Evolutionary conservation across 202 grass and related monocot species (phyloP).

Genomic region (Miscanthus sacchariflorus): DNA sequence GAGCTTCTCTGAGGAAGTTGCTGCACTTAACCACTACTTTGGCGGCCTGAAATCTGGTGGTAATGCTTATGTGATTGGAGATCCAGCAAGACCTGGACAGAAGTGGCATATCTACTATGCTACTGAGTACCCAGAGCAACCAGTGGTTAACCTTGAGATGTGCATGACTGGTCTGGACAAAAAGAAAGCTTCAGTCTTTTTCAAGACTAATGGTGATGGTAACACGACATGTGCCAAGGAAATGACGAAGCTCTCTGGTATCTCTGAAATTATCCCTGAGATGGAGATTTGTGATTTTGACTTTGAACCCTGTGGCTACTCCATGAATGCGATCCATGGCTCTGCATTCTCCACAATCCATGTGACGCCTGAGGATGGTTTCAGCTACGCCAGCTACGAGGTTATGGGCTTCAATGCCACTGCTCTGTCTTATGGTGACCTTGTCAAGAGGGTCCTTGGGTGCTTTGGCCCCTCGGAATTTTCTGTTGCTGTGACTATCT

Average conservation of each 20-base stretch:
- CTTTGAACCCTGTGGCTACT: constrained; percentile 96
- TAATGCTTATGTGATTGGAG: constrained; percentile 87
- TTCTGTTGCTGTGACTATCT: constrained; percentile 90
- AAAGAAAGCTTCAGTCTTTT: constrained; percentile 80
- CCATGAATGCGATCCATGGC: constrained; percentile 91
- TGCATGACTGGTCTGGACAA: constrained; percentile 95
- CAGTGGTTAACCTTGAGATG: constrained; percentile 96
- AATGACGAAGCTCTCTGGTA: constrained; percentile 91
- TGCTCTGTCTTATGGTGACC: constrained; percentile 51
- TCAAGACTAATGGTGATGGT: constrained; percentile 75
- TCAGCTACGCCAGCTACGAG: constrained; percentile 98
- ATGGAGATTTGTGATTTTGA: constrained; percentile 98
- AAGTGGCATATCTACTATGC: constrained; percentile 97
- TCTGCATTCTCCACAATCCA: constrained; percentile 81
- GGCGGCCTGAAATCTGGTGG: constrained; percentile 73
- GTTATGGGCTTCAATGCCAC: constrained; percentile 74
- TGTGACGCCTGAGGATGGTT: constrained; percentile 93
- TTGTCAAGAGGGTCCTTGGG: constrained; percentile 73
- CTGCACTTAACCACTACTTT: constrained; percentile 73
- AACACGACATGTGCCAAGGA: constrained; percentile 74
- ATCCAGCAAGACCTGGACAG: constrained; percentile 66
- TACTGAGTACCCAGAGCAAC: constrained; percentile 76
- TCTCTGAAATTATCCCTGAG: constrained; percentile 87
- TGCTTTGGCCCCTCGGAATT: constrained; percentile 88
- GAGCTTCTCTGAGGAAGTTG: constrained; percentile 93